These are phyloP conservation scores for Yarrowia osloensis DNA, from an alignment of 805 yeast species.

Conservation along the genomic window DNA sequence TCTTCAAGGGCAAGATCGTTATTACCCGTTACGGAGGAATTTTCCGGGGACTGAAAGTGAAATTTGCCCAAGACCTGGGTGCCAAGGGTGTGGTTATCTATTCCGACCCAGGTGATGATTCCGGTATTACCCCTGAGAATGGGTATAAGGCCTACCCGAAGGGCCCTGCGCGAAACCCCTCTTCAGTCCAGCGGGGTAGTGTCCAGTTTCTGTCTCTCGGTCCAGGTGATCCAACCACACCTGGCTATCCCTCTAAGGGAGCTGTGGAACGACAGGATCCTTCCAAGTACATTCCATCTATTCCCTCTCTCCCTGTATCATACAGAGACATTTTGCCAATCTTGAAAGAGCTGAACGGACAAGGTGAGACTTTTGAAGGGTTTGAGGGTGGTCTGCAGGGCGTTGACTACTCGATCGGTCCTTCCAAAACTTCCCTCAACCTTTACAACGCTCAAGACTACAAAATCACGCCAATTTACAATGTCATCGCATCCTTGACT, in stretches of 20 bases:
- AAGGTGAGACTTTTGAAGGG: slow-evolving; percentile 53
- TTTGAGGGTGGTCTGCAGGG: slow-evolving; percentile 52
- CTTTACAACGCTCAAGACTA: slow-evolving; percentile 63
- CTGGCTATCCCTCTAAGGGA: slow-evolving; percentile 61
- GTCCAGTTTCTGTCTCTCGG: slow-evolving; percentile 59
- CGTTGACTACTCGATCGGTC: slow-evolving; percentile 57
- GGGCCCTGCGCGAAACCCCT: slow-evolving; percentile 78
- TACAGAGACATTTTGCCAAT: slow-evolving; percentile 65
- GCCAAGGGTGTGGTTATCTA: slow-evolving; percentile 67
- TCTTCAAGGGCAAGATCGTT: slow-evolving; percentile 59
- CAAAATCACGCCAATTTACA: slow-evolving; percentile 60
- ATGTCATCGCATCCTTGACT: slow-evolving; percentile 61
- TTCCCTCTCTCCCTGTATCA: slow-evolving; percentile 72
- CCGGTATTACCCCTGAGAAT: slow-evolving; percentile 50
- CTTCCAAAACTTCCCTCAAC: slow-evolving; percentile 51
- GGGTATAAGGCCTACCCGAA: slow-evolving; percentile 69
- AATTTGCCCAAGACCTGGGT: slow-evolving; percentile 72
- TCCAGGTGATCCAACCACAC: slow-evolving; percentile 82
- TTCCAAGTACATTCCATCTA: slow-evolving; percentile 54
- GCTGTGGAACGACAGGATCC: slow-evolving; percentile 56
- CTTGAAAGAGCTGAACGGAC: slow-evolving; percentile 57
- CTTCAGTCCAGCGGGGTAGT: slow-evolving; percentile 75
- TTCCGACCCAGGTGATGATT: slow-evolving; percentile 67
- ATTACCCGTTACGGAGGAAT: slow-evolving; percentile 66
- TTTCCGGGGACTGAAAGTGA: slow-evolving; percentile 73